Base-by-base conservation (phyloP, 2,329 filamentous ascomycete species). In the Stagonosporopsis tanaceti region DNA sequence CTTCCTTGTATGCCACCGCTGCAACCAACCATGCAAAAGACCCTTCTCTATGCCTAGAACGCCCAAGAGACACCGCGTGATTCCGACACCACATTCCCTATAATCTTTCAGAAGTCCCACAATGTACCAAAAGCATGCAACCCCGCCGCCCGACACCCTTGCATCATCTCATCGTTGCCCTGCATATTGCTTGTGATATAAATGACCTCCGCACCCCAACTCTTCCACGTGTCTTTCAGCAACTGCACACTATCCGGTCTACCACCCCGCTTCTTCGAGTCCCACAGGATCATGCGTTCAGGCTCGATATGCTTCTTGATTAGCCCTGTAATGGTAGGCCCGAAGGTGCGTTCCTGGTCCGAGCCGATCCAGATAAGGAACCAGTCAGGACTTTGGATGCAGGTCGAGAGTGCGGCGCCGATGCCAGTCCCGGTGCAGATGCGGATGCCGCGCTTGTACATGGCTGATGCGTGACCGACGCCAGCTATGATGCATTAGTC, bases 81-180 rank as follows among this genome's bases (percentile, higher is more conserved):
- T 8, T 15, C 2, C 20, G 15, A 25, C 38, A 41, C 22, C 25
- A 3, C 38, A 27, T 22, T 12, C 2, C 27, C 38, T n/a, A 27
- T 7, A 30, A 11, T 6, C 15, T 3, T 8, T 61, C 37, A 74
- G 52, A 75, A 75, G 30, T 75, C 72, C 72, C 72, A 75, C 17
- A 75, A 44, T 6, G 72, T 75, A 1, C 72, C 72, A 58, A 75
- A 75, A 6, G 72, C 72, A 51, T 73, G 71, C 61, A 75, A 41
- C 4, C 72, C 71, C 11, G 63, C 70, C 35, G 52, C 63, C 11
- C 65, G 61, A 54, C 72, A 75, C 2, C 72, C 72, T 35, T 70
- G 69, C 71, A 75, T 75, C 71, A 75, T 75, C 66, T 75, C 71
- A 60, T 75, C 71, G 30, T 75, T 75, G 0, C 72, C 72, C 48